Evolutionary conservation across 495 filamentous ascomycete genomes (phyloP).

Genomic region (Trichocladium antarcticum): DNA sequence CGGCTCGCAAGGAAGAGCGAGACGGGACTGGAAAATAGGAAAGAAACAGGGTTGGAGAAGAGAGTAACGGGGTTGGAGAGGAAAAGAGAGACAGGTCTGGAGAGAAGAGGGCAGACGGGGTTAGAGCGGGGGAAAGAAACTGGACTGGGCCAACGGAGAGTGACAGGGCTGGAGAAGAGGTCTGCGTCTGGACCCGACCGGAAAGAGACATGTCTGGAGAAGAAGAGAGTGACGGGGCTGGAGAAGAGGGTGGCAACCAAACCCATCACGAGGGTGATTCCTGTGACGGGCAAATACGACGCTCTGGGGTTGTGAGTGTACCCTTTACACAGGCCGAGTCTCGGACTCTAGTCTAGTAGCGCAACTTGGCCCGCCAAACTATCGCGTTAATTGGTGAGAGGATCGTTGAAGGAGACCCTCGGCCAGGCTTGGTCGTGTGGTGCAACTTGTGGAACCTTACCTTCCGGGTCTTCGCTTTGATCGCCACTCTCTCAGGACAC

Average conservation of each 20-base stretch:
- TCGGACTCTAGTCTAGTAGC: too few relatives aligned
- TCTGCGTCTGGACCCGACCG: not conserved
- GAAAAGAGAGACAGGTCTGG: not conserved
- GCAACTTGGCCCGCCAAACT: too few relatives aligned
- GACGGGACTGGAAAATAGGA: constrained; percentile 2
- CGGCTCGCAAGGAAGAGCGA: not conserved
- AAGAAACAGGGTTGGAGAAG: constrained; percentile 2
- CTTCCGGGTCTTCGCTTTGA: not conserved
- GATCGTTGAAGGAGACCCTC: too few relatives aligned
- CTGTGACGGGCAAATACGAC: constrained; percentile 20
- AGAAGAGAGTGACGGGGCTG: constrained; percentile 10
- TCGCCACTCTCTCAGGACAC: not conserved
- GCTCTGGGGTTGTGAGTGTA: constrained; percentile 19
- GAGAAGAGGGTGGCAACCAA: constrained; percentile 12
- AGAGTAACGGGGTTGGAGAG: not conserved
- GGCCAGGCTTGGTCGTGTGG: not conserved
- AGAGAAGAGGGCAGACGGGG: not conserved
- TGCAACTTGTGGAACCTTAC: not conserved
- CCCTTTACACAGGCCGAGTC: too few relatives aligned
- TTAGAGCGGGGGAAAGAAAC: constrained; percentile 1
- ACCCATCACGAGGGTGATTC: constrained; percentile 7
- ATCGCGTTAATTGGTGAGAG: not conserved
- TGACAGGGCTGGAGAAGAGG: constrained; percentile 6
- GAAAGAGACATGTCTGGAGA: not conserved
- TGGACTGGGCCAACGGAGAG: not conserved